Conservation (phyloP, 2,329 filamentous ascomycete genomes). For the Hypocreales sp. region DNA sequence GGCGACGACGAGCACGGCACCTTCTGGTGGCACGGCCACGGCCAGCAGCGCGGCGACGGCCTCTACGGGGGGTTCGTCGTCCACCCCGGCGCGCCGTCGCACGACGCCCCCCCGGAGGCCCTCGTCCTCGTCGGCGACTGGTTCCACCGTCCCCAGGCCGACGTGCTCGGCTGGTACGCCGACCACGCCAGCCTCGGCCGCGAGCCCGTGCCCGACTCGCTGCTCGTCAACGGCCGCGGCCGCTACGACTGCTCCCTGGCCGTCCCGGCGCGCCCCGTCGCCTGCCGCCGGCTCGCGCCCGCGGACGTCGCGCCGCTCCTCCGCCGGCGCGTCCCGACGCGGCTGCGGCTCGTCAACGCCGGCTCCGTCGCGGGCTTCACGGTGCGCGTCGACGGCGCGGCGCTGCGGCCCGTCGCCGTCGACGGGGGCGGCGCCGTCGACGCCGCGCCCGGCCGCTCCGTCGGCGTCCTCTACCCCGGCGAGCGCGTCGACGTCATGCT, state of each 20-base stretch:
- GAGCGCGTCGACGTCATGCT: slow-evolving; percentile 9
- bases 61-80: slow-evolving; percentile 43
- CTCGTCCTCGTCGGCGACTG: slow-evolving; percentile 31
- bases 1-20: slow-evolving; percentile 38
- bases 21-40: slow-evolving; percentile 46
- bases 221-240: slow-evolving; percentile 19
- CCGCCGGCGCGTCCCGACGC: slow-evolving; percentile 1
- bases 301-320: slow-evolving; percentile 6
- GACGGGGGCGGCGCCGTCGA: slow-evolving; percentile 8
- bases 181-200: slow-evolving; percentile 23
- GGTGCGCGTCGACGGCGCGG: slow-evolving; percentile 7
- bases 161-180: slow-evolving; percentile 13
- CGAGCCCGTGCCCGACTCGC: slow-evolving; percentile 17
- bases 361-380: slow-evolving; percentile 9
- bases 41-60: slow-evolving; percentile 34
- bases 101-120: slow-evolving; percentile 32
- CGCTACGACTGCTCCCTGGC: slow-evolving; percentile 15
- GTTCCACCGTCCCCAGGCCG: slow-evolving; percentile 22
- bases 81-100: slow-evolving; percentile 20
- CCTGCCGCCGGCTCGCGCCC: slow-evolving; percentile 5
- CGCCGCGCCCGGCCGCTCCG: slow-evolving; percentile 3
- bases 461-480: slow-evolving; percentile 12
- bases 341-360: slow-evolving; percentile 10
- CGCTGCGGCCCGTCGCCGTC: slow-evolving; percentile 7
- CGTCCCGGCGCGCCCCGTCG: slow-evolving; percentile 9